A percentile compares a stretch with the other conserved stretches of the same genome.
Conservation (phyloP, 768 basidiomycete species). For the Galerina marginata region DNA sequence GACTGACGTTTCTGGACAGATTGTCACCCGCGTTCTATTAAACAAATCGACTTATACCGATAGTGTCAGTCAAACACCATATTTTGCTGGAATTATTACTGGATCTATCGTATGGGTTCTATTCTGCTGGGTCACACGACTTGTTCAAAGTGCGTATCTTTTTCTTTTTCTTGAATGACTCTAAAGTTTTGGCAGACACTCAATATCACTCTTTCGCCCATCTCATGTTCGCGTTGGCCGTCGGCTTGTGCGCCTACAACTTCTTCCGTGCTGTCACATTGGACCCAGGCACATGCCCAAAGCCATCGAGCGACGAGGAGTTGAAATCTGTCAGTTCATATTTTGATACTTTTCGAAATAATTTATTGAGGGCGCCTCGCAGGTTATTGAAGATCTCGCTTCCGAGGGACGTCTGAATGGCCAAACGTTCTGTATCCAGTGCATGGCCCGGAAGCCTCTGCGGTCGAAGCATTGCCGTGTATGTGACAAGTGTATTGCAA, state of each 20-base stretch:
- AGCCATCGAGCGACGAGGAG: constrained; percentile 81
- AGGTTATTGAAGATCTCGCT: constrained; percentile 93
- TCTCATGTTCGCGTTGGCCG: constrained; percentile 72
- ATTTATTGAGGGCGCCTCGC: not conserved
- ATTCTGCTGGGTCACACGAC: constrained; percentile 80
- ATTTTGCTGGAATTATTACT: constrained; percentile 90
- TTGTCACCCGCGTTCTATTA: constrained; percentile 85
- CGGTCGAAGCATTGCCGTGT: constrained; percentile 95
- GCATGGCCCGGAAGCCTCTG: constrained; percentile 93
- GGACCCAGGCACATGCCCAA: constrained; percentile 89
- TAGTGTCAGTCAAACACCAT: constrained; percentile 84
- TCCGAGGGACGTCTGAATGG: constrained; percentile 90
- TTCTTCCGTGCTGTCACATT: constrained; percentile 90
- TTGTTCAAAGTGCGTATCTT: constrained; percentile 64
- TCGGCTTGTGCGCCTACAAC: constrained; percentile 81
- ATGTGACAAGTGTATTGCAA: constrained; percentile 87
- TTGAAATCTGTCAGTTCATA: constrained; percentile 73
- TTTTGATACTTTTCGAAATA: not conserved
- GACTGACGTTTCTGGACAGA: constrained; percentile 41
- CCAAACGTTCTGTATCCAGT: constrained; percentile 94
- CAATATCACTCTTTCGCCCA: constrained; percentile 78
- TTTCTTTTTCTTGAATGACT: not conserved
- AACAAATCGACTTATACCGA: constrained; percentile 85
- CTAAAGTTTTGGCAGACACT: constrained; percentile 54
- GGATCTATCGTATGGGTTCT: constrained; percentile 88